phyloP scores from a whole-genome alignment of 805 yeast genomes.

The Tetrapisispora arboricola region DNA sequence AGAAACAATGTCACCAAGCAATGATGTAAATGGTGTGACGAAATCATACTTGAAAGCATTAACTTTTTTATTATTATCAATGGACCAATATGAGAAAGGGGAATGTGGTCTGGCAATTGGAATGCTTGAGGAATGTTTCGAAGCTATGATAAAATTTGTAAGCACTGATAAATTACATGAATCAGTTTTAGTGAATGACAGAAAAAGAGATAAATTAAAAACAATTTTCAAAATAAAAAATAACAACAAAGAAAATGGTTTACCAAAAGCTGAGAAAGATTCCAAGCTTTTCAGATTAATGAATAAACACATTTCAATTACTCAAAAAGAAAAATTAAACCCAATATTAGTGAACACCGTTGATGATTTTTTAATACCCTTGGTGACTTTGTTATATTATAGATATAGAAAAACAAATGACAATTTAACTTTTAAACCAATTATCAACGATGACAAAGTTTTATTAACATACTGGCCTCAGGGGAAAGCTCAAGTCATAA shows the following conservation, averaged over 20 bases:
- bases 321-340: conserved; percentile 6
- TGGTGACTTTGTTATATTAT: conserved; percentile 18
- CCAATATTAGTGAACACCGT: conserved; percentile 20
- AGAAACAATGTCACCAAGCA: neutral
- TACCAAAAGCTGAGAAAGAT: neutral
- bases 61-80: conserved; percentile 18
- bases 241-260: neutral
- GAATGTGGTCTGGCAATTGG: conserved; percentile 24
- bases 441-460: conserved; percentile 10
- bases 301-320: conserved; percentile 1
- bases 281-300: neutral
- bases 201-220: conserved; percentile 11
- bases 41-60: conserved; percentile 17
- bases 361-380: conserved; percentile 22
- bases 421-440: conserved; percentile 17
- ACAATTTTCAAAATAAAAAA: conserved; percentile 5
- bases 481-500: conserved; percentile 20
- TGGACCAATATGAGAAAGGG: conserved; percentile 21
- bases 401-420: conserved; percentile 25
- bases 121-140: conserved; percentile 18
- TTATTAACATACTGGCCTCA: conserved; percentile 16
- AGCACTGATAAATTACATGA: conserved; percentile 10
- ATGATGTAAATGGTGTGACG: conserved; percentile 8
- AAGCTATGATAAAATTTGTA: conserved; percentile 10
- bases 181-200: neutral